A percentile compares a stretch with the other conserved stretches of the same genome.
phyloP scores from a whole-genome alignment of 2,329 filamentous ascomycete species.

The Colletotrichum sp. region DNA sequence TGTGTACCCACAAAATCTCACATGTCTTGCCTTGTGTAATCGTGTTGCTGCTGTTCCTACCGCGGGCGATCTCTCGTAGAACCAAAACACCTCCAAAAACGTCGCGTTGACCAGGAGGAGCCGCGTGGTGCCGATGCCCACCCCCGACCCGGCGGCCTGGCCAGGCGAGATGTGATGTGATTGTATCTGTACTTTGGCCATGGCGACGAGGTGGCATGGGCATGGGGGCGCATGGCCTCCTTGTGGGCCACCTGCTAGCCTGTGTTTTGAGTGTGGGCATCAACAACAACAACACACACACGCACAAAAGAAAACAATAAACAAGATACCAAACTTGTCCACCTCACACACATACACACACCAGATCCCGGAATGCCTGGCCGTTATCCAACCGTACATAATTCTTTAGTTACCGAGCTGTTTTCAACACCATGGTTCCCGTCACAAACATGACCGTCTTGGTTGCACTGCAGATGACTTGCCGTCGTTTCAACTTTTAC shows the following conservation, averaged over 20 bases:
- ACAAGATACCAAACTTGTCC: slow-evolving; percentile 9
- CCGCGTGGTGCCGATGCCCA: not conserved
- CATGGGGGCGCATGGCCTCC: not conserved
- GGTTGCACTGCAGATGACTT: not conserved
- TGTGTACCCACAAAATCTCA: not conserved
- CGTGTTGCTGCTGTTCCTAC: not conserved
- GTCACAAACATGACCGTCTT: not conserved
- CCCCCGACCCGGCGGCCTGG: not conserved
- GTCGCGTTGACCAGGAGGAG: not conserved
- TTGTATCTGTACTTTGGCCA: not conserved
- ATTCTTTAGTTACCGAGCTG: not conserved
- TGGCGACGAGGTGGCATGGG: slow-evolving; percentile 9
- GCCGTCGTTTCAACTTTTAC: slow-evolving; percentile 5
- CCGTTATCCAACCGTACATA: not conserved
- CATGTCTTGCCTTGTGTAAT: not conserved
- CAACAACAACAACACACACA: not conserved
- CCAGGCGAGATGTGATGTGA: not conserved
- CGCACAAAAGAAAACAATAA: not conserved
- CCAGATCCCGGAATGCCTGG: not conserved
- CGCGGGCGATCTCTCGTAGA: not conserved
- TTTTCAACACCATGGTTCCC: not conserved
- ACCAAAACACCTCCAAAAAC: not conserved
- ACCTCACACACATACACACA: not conserved
- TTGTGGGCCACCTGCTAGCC: not conserved
- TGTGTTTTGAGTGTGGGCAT: slow-evolving; percentile 5